These are phyloP conservation scores for Penicillium sp. DNA, from an alignment of 2,329 filamentous ascomycete species.

Conservation along the genomic window DNA sequence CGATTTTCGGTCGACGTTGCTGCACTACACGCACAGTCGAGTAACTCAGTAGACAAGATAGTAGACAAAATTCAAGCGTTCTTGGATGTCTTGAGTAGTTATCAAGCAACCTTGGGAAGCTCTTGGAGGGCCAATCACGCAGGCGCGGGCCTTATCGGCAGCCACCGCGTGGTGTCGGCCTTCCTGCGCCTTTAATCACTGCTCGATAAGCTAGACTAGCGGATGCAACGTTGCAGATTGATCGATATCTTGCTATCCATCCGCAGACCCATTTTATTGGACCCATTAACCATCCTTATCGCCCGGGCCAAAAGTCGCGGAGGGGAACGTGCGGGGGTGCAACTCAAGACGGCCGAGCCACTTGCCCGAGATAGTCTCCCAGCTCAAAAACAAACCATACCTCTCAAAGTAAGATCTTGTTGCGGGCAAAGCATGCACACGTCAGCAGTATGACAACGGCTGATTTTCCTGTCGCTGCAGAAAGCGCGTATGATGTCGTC, in stretches of 20 bases:
- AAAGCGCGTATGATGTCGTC: constrained; percentile 1
- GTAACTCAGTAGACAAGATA: background rate
- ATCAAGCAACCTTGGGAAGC: background rate
- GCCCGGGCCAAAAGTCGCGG: background rate
- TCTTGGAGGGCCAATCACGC: background rate
- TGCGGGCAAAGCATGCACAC: background rate
- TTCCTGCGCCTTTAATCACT: too few species aligned
- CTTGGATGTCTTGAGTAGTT: background rate
- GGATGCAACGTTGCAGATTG: too few species aligned
- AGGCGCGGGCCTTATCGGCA: background rate
- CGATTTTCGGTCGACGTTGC: background rate
- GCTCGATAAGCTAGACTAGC: too few species aligned
- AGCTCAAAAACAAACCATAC: background rate
- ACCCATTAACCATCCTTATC: background rate
- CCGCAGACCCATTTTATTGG: background rate
- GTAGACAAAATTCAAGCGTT: background rate
- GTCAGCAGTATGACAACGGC: background rate
- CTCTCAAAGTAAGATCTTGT: background rate
- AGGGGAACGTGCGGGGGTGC: too few species aligned
- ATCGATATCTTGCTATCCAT: background rate
- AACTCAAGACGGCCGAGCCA: background rate
- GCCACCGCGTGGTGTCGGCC: background rate
- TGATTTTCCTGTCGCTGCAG: background rate
- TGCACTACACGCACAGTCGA: background rate
- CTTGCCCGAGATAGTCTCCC: background rate